Base-by-base conservation (phyloP, 1,284 basidiomycete species). In the Exobasidium rhododendri region DNA sequence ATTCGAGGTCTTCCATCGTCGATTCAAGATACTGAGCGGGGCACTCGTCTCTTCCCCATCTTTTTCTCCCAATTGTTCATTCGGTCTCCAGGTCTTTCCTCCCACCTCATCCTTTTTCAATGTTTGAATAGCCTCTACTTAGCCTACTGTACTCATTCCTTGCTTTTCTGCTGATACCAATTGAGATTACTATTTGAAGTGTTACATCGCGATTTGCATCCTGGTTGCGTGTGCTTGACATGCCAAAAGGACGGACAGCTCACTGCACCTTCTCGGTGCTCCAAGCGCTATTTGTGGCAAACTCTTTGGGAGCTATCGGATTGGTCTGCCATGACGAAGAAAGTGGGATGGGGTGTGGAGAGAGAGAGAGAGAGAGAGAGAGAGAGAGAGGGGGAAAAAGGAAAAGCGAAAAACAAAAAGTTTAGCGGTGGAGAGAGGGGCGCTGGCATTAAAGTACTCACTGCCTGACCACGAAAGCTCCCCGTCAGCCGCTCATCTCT, bases 401-500 rank as follows among this genome's bases (percentile, higher is more conserved):
- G n/a, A n/a, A n/a, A n/a, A n/a, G n/a, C n/a, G n/a, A n/a, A n/a
- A n/a, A n/a, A n/a, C n/a, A n/a, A n/a, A n/a, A n/a, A n/a, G n/a
- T n/a, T n/a, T n/a, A n/a, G n/a, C n/a, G n/a, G n/a, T n/a, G n/a
- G 11, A 22, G 17, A 28, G 6, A 35, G n/a, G 24, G 22, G 31
- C n/a, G 14, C 4, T 4, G 58, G 14, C 11, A 20, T 17, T 10
- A 2, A 29, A 30, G 40, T 26, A 77, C 78, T 57, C 65, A 80
- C 78, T 59, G 66, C 62, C 67, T 80, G 78, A 56, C 76, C 78
- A 67, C 78, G 59, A 35, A 56, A 63, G 29, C 63, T 74, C 20
- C 78, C 78, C 1, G 78, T 80, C 20, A 80, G 59, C 6, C 77
- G 60, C 59, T 78, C 68, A 59, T 80, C 78, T 13, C 78, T 67